Base-by-base conservation (phyloP, 345 rosid species). In the Eucalyptus cloeziana region DNA sequence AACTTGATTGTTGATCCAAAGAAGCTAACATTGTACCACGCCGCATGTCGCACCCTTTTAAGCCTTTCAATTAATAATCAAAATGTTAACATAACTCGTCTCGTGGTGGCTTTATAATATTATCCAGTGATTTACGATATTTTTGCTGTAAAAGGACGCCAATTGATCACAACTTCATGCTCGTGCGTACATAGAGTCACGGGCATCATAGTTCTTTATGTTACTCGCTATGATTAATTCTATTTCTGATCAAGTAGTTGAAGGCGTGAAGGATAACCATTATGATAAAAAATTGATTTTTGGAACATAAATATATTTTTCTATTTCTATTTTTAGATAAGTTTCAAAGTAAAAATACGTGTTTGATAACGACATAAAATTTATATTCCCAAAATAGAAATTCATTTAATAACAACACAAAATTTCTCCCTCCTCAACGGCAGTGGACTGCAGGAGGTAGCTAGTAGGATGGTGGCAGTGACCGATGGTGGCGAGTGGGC, bases 371-470 rank as follows among this genome's bases (percentile, higher is more conserved):
- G 5, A 52, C 10, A 19, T 19, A 19, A 49, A 52, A 52, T 7
- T 52, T 52, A 19, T 52, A 52, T 52, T 52, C 10, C 24, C 4
- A 52, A 52, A 19, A 52, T 19, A 52, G 1, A 52, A 52, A 7
- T 52, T 52, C 1, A 1, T 52, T 52, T 8, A 4, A 52, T 52
- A 52, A 19, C 2, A 1, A 19, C 10, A 19, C 5, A 52, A 52
- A 7, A 21, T 52, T 3, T 52, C 10, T 52, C 2, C 0, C 5
- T 52, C 25, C 58, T 10, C 0, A 21, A 52, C 10, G 4, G 4
- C 10, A 0, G 0, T 21, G 58, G 25, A 52, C 10, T 8, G 0
- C 0, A 19, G 2, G 0, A 2, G 5, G 25, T 52, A 4, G 25
- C 5, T 21, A 1, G 58, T 52, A 1, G 1, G 2, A 52, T 1